Percentiles rank a stretch among this genome's conserved stretches.
These are phyloP conservation scores for Tripterygium wilfordii DNA, from an alignment of 177 flowering plant genomes.

Conservation along the genomic window DNA sequence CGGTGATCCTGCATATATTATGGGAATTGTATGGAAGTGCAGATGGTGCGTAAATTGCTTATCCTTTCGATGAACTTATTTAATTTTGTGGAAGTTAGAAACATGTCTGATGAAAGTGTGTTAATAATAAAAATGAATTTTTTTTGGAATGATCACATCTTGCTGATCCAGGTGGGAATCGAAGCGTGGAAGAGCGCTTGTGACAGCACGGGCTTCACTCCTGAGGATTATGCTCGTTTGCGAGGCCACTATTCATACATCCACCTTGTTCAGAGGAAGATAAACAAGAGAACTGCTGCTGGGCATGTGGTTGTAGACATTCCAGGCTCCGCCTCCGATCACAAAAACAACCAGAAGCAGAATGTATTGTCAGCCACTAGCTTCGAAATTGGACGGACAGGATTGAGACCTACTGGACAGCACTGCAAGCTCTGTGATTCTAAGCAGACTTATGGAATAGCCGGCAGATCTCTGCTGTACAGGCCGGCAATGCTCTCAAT, in stretches of 20 bases:
- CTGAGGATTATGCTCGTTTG: conserved; percentile 72
- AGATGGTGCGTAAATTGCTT: too few species aligned
- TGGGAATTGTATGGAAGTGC: too few species aligned
- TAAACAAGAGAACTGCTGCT: conserved; percentile 29
- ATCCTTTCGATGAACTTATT: too few species aligned
- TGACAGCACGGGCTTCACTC: conserved; percentile 67
- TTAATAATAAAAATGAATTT: too few species aligned
- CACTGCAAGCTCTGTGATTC: conserved; percentile 48
- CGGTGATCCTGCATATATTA: too few species aligned
- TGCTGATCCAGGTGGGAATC: conserved; percentile 52
- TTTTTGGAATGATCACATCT: too few species aligned
- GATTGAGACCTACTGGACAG: conserved; percentile 7
- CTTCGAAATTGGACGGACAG: conserved; percentile 29
- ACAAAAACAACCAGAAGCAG: conserved; percentile 23
- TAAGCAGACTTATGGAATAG: conserved; percentile 25
- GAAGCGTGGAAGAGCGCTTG: conserved; percentile 67
- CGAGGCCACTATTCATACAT: conserved; percentile 76
- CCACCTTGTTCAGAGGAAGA: conserved; percentile 58
- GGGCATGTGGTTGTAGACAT: conserved; percentile 60
- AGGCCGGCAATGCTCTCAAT: conserved; percentile 73
- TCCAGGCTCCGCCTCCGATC: conserved; percentile 19
- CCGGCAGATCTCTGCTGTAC: conserved; percentile 37
- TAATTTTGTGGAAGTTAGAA: too few species aligned
- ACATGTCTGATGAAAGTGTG: too few species aligned
- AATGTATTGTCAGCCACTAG: conserved; percentile 7